Base-by-base conservation (phyloP, 2,329 filamentous ascomycete genomes). In the Celoporthe dispersa region DNA sequence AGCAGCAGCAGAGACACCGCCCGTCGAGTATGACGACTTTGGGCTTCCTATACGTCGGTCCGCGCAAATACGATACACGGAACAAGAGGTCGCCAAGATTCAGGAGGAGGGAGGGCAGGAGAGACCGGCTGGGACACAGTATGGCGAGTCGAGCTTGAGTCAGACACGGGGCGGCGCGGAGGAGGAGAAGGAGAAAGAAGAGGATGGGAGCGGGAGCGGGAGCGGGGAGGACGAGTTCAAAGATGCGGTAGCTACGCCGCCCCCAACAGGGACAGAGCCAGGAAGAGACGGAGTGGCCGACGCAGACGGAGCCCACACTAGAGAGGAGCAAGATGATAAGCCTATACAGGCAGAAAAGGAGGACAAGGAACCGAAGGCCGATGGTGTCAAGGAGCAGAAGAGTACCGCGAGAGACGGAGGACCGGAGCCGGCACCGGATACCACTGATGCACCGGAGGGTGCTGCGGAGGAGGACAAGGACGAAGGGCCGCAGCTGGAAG, bases 11-110 rank as follows among this genome's bases (percentile, higher is more conserved):
- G 60, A 63, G n/a, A n/a, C 62, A 22, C 14, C 25, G 25, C 1
- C 16, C 7, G 59, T 64, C 64, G 88, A 91, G 75, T 81, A 89
- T 70, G 91, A 93, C 78, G 91, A 93, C 74, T 93, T 93, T 78
- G 91, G 91, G 65, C 81, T 93, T 73, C 90, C 90, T 25, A 85
- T 91, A 72, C 84, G 83, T 77, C 39, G 39, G 19, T 19, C 37
- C 16, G n/a, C 62, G 4, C 64, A 87, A 84, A 75, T 84, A 78
- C 75, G 75, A 79, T 75, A 80, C 77, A 67, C 71, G 14, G 64
- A 67, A n/a, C 68, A 72, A 57, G 70, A 67, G 53, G 64, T 67
- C 19, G 72, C 72, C 63, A 57, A 64, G 48, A 67, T 59, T 61
- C 65, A 64, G 51, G 68, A 70, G 22, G 53, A 44, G 37, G 61